Conservation (phyloP, 1,284 basidiomycete genomes). For the Phellinidium pouzarii region DNA sequence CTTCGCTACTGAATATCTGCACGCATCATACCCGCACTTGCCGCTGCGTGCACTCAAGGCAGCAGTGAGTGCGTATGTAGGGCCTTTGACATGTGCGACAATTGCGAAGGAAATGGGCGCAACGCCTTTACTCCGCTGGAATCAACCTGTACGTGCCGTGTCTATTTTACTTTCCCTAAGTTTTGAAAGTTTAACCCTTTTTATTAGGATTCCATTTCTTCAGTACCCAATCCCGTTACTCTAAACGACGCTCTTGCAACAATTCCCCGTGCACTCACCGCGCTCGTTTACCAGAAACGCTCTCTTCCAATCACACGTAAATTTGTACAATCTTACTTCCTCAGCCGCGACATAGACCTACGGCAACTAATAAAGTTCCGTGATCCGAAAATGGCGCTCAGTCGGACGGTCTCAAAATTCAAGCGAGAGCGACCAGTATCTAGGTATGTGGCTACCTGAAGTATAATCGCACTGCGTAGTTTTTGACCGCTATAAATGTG, state of each 20-base stretch:
- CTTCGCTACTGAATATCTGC: constrained; percentile 83
- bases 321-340: constrained; percentile 84
- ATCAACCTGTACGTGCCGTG: constrained; percentile 47
- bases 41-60: constrained; percentile 88
- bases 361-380: constrained; percentile 83
- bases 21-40: constrained; percentile 82
- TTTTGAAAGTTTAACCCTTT: constrained; percentile 9
- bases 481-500: not conserved
- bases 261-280: constrained; percentile 68
- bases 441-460: constrained; percentile 38
- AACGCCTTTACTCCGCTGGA: constrained; percentile 62
- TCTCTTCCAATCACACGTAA: constrained; percentile 73
- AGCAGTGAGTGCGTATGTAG: constrained; percentile 87
- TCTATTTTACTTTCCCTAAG: constrained; percentile 2
- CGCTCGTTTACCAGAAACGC: constrained; percentile 71
- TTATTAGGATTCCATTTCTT: not conserved
- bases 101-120: constrained; percentile 83
- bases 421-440: constrained; percentile 70
- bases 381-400: constrained; percentile 76
- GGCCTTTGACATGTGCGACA: constrained; percentile 73
- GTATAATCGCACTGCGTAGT: not conserved
- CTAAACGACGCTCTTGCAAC: constrained; percentile 62
- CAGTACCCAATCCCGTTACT: constrained; percentile 11
- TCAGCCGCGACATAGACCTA: constrained; percentile 77
- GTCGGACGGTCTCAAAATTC: constrained; percentile 73